Evolutionary conservation across 164 flowering plant species (phyloP).

Genomic region (Magnolia sinica): DNA sequence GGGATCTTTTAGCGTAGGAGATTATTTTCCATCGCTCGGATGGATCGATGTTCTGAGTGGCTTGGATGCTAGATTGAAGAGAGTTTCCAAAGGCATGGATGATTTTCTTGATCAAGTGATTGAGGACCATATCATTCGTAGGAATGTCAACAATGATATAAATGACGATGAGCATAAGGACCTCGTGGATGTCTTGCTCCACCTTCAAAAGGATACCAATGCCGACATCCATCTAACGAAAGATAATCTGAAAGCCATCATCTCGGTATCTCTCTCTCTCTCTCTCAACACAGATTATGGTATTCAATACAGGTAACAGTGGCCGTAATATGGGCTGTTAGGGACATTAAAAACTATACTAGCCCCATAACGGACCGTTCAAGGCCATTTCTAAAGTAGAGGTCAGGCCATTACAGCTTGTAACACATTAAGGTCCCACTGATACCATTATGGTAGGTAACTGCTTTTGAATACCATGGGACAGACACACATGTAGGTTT

Average conservation of each 20-base stretch:
- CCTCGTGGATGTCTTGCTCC: constrained; percentile 16
- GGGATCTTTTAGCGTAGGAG: constrained; percentile 20
- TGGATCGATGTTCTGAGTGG: constrained; percentile 28
- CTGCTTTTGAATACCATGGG: too few relatives aligned
- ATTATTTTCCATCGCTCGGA: constrained; percentile 21
- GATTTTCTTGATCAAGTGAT: constrained; percentile 20
- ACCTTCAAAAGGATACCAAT: constrained; percentile 6
- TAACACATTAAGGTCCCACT: not conserved
- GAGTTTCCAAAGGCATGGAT: constrained; percentile 14
- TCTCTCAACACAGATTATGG: not conserved
- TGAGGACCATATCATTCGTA: constrained; percentile 10
- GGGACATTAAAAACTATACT: too few relatives aligned
- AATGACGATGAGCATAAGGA: not conserved
- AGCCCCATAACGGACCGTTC: not conserved
- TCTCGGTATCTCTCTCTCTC: constrained; percentile 1
- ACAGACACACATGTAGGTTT: too few relatives aligned
- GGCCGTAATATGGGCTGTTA: too few relatives aligned
- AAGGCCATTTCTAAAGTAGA: not conserved
- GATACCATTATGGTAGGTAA: too few relatives aligned
- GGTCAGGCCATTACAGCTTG: not conserved
- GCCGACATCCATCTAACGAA: constrained; percentile 3
- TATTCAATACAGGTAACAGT: too few relatives aligned
- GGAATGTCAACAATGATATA: too few relatives aligned
- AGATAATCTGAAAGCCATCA: constrained; percentile 18
- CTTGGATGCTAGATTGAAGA: constrained; percentile 7